Evolutionary conservation across 306 rosid species (phyloP).

Genomic region (Begonia peltatifolia): DNA sequence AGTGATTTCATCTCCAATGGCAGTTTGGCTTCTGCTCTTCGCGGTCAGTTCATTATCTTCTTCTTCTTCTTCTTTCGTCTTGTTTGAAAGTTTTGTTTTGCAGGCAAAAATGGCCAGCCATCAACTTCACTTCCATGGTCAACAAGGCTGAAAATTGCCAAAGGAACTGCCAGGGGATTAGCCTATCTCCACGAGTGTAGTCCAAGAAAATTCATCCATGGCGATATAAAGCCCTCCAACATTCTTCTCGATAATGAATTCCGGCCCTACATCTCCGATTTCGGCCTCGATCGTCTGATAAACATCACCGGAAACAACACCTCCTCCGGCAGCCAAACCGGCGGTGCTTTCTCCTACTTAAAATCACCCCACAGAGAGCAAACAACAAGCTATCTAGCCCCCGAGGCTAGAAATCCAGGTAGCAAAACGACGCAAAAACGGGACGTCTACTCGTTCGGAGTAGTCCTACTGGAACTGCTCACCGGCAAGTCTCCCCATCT

Average conservation of each 20-base stretch:
- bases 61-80: not conserved
- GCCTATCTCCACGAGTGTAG: slow-evolving; percentile 98
- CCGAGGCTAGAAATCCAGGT: slow-evolving; percentile 60
- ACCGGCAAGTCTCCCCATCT: slow-evolving; percentile 92
- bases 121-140: slow-evolving; percentile 71
- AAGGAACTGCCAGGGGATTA: slow-evolving; percentile 83
- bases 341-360: slow-evolving; percentile 74
- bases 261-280: slow-evolving; percentile 70
- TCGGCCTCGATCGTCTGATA: slow-evolving; percentile 71
- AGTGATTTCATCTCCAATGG: slow-evolving; percentile 91
- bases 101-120: slow-evolving; percentile 75
- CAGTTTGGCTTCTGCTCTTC: slow-evolving; percentile 62
- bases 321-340: slow-evolving; percentile 83
- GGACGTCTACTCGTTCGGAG: slow-evolving; percentile 88
- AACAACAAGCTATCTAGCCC: slow-evolving; percentile 66
- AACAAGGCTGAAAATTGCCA: slow-evolving; percentile 52
- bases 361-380: slow-evolving; percentile 57
- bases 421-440: slow-evolving; percentile 78
- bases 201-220: slow-evolving; percentile 91
- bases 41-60: slow-evolving; percentile 29
- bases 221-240: slow-evolving; percentile 87
- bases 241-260: slow-evolving; percentile 74
- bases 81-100: not conserved
- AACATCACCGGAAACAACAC: slow-evolving; percentile 86
- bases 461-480: slow-evolving; percentile 68